phyloP scores from a whole-genome alignment of 331 rosid genomes.

The Dryas integrifolia region DNA sequence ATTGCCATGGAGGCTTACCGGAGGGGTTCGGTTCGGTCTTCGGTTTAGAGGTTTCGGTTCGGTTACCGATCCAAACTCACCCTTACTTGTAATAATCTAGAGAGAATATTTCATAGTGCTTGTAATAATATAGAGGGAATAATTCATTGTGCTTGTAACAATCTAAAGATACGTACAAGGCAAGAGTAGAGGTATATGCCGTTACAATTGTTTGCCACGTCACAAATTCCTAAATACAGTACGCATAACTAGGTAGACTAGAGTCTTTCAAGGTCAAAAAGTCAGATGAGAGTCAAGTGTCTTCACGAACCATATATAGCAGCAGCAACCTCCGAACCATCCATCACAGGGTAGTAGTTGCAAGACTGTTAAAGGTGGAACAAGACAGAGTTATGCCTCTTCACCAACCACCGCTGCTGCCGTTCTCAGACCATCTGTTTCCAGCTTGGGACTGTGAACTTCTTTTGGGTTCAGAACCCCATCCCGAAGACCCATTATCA shows the following conservation, averaged over 20 bases:
- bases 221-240: background rate
- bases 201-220: background rate
- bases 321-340: background rate
- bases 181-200: background rate
- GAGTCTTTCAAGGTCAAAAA: background rate
- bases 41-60: too few species aligned
- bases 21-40: too few species aligned
- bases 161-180: background rate
- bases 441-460: slow-evolving; percentile 26
- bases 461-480: slow-evolving; percentile 43
- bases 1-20: too few species aligned
- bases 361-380: background rate
- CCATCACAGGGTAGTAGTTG: background rate
- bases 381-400: background rate
- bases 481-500: slow-evolving; percentile 39
- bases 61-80: too few species aligned
- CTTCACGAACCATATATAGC: background rate
- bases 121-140: too few species aligned
- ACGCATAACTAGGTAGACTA: background rate
- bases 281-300: background rate
- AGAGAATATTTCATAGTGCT: too few species aligned
- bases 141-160: background rate
- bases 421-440: slow-evolving; percentile 51
- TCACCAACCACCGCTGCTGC: slow-evolving; percentile 39
- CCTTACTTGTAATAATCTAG: too few species aligned